Percentiles rank a stretch among this genome's conserved stretches.
phyloP scores from a whole-genome alignment of 306 rosid species.

The Lathyrus oleraceus region DNA sequence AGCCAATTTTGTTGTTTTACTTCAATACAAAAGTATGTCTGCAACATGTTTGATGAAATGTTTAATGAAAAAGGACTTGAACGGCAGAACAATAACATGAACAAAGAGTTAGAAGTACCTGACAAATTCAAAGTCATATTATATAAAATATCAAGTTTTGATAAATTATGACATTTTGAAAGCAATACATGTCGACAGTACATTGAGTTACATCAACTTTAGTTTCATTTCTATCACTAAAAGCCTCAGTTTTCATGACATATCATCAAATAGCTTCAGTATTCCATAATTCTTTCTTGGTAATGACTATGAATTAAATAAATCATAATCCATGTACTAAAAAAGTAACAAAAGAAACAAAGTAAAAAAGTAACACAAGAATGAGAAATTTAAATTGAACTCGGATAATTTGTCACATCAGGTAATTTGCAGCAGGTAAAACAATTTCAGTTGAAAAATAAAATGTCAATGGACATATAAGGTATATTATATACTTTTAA shows the following conservation, averaged over 20 bases:
- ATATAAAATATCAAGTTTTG: conserved; percentile 8
- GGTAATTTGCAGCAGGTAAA: conserved; percentile 10
- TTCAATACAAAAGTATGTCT: no score
- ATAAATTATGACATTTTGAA: conserved; percentile 24
- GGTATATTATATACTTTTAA: not conserved
- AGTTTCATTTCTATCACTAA: conserved; percentile 29
- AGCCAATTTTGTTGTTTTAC: no score
- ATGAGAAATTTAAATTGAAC: conserved; percentile 4
- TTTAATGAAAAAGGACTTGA: conserved; percentile 98
- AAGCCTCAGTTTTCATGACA: conserved; percentile 27
- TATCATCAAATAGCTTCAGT: no score
- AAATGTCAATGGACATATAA: conserved; percentile 15
- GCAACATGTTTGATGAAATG: no score
- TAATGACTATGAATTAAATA: conserved; percentile 27
- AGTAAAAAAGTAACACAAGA: not conserved
- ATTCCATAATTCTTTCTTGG: conserved; percentile 17
- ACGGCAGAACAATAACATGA: conserved; percentile 27
- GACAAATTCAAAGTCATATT: conserved; percentile 8
- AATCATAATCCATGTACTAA: conserved; percentile 21
- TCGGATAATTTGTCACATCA: conserved; percentile 12
- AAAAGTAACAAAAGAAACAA: not conserved
- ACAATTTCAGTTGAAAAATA: conserved; percentile 1
- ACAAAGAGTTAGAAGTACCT: no score
- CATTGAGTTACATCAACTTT: not conserved
- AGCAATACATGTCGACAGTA: conserved; percentile 14